Percentiles rank a stretch among this genome's conserved stretches.
These are phyloP conservation scores for Odontarrhena argentea DNA, from an alignment of 345 rosid species.

Conservation along the genomic window DNA sequence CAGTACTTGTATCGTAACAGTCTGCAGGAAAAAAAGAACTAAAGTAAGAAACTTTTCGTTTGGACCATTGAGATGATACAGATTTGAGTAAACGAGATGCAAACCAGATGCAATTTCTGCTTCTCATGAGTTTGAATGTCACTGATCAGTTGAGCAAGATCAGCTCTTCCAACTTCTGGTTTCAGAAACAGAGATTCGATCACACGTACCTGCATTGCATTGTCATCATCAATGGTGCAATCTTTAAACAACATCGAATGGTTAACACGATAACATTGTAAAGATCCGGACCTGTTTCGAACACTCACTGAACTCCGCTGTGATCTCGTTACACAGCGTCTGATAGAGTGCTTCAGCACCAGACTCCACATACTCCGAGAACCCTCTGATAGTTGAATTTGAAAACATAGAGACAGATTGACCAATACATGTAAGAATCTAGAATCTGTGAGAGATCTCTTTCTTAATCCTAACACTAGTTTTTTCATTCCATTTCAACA, in stretches of 20 bases:
- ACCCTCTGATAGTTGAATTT: constrained; percentile 54
- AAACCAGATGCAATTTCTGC: constrained; percentile 78
- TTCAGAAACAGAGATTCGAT: constrained; percentile 62
- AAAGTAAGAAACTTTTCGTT: not conserved
- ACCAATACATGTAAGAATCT: not conserved
- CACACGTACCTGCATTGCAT: constrained; percentile 61
- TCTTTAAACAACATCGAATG: not conserved
- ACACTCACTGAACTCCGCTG: constrained; percentile 79
- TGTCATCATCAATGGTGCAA: not conserved
- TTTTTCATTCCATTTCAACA: not conserved
- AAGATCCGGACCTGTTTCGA: constrained; percentile 68
- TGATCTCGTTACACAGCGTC: constrained; percentile 76
- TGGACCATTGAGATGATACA: not conserved
- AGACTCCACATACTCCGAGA: constrained; percentile 69
- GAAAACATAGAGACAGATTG: not conserved
- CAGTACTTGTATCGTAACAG: constrained; percentile 80
- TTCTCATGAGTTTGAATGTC: constrained; percentile 85
- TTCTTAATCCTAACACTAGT: not conserved
- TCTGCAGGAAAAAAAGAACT: constrained; percentile 36
- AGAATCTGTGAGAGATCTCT: not conserved
- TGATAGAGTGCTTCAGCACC: constrained; percentile 80
- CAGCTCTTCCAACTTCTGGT: constrained; percentile 56
- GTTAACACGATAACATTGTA: not conserved
- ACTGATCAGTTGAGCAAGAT: constrained; percentile 73
- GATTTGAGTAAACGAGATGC: constrained; percentile 7